Evolutionary conservation across 352 stramenopile species (phyloP).

Genomic region (Phytophthora aleatoria): DNA sequence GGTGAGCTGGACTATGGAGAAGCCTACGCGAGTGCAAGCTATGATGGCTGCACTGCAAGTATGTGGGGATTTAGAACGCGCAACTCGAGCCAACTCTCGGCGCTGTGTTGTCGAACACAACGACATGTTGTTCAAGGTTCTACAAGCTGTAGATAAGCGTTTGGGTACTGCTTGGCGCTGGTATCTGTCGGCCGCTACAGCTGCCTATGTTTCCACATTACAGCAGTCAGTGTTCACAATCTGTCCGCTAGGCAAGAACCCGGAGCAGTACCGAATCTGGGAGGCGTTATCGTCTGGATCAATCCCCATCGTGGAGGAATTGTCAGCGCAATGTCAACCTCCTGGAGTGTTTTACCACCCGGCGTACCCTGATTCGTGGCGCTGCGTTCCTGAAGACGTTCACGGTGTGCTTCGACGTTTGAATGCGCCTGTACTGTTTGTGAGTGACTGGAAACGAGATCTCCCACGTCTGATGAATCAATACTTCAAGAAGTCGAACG

Average conservation of each 20-base stretch:
- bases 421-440: slow-evolving; percentile 63
- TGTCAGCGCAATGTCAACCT: slow-evolving; percentile 36
- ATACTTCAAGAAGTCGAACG: slow-evolving; percentile 32
- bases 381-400: slow-evolving; percentile 57
- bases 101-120: slow-evolving; percentile 65
- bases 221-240: slow-evolving; percentile 67
- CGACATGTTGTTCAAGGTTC: slow-evolving; percentile 59
- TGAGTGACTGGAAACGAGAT: slow-evolving; percentile 61
- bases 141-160: slow-evolving; percentile 54
- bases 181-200: slow-evolving; percentile 51
- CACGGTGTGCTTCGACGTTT: slow-evolving; percentile 54
- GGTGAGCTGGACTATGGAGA: slow-evolving; percentile 71
- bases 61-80: slow-evolving; percentile 31
- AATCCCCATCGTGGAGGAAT: slow-evolving; percentile 68
- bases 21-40: slow-evolving; percentile 64
- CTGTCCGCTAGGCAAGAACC: slow-evolving; percentile 67
- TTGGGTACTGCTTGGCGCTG: slow-evolving; percentile 52
- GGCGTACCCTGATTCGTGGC: slow-evolving; percentile 63
- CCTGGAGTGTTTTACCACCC: slow-evolving; percentile 63
- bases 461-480: slow-evolving; percentile 44
- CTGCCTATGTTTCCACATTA: slow-evolving; percentile 57
- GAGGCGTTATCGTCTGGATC: slow-evolving; percentile 64
- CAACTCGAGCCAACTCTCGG: slow-evolving; percentile 26
- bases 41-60: slow-evolving; percentile 56
- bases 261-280: slow-evolving; percentile 74